A percentile compares a stretch with the other conserved stretches of the same genome.
These are phyloP conservation scores for Calocybe gangraenosa DNA, from an alignment of 768 basidiomycete species.

Conservation along the genomic window DNA sequence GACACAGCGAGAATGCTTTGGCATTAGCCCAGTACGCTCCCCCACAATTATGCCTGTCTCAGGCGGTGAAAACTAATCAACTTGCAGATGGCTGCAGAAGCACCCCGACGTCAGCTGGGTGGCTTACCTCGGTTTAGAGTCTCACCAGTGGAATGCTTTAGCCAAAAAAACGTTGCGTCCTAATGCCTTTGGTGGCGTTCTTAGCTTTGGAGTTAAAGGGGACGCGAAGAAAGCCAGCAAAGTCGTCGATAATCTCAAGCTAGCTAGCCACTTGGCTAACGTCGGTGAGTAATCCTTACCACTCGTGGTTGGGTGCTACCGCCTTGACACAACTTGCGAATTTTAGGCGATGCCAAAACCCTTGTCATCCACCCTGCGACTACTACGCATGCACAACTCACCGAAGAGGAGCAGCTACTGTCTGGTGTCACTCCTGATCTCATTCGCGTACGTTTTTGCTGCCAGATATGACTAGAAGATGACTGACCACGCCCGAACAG, in stretches of 20 bases:
- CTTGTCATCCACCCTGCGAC: slow-evolving; percentile 76
- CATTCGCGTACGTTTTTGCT: slow-evolving; percentile 51
- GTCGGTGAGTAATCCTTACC: slow-evolving; percentile 44
- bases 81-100: slow-evolving; percentile 48
- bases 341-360: slow-evolving; percentile 64
- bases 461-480: background rate
- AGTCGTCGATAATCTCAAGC: slow-evolving; percentile 64
- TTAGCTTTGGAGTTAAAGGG: slow-evolving; percentile 79
- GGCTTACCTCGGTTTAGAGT: slow-evolving; percentile 66
- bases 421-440: slow-evolving; percentile 76
- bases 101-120: slow-evolving; percentile 74
- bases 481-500: slow-evolving; percentile 1
- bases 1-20: slow-evolving; percentile 72
- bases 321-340: background rate
- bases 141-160: slow-evolving; percentile 55
- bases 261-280: slow-evolving; percentile 74
- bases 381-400: slow-evolving; percentile 75
- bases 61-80: background rate
- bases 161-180: slow-evolving; percentile 55
- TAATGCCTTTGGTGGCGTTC: slow-evolving; percentile 62
- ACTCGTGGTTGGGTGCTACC: background rate
- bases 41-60: background rate
- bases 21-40: slow-evolving; percentile 50
- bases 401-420: slow-evolving; percentile 51
- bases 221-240: slow-evolving; percentile 45